Evolutionary conservation across 192 early-diverging fungal genomes (phyloP).

Genomic region (Coemansia sp.): DNA sequence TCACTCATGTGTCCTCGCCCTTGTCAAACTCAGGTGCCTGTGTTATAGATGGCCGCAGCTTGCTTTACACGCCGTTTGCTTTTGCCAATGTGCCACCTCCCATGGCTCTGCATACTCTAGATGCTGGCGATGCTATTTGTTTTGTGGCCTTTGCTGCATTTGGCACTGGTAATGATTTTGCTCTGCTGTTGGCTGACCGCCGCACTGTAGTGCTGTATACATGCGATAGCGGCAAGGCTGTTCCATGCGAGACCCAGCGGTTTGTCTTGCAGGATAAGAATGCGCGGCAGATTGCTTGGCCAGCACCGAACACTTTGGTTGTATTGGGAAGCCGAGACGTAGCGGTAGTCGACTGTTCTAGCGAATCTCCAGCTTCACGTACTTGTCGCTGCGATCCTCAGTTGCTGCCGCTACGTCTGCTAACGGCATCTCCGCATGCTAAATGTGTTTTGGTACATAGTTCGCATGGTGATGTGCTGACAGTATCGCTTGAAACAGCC

Average conservation of each 20-base stretch:
- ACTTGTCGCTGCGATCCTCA: background rate
- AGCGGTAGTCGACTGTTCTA: background rate
- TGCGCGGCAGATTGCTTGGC: slow-evolving; percentile 72
- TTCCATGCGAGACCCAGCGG: slow-evolving; percentile 11
- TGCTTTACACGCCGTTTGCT: slow-evolving; percentile 52
- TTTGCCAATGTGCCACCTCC: slow-evolving; percentile 91
- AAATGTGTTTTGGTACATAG: slow-evolving; percentile 40
- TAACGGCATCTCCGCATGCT: background rate
- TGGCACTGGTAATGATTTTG: slow-evolving; percentile 68
- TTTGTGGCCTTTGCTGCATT: slow-evolving; percentile 65
- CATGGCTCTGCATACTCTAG: slow-evolving; percentile 61
- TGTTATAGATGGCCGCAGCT: slow-evolving; percentile 69
- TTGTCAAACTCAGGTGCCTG: slow-evolving; percentile 57
- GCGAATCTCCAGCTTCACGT: too few relatives aligned
- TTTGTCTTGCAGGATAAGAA: background rate
- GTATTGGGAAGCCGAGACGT: slow-evolving; percentile 42
- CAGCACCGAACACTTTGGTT: slow-evolving; percentile 52
- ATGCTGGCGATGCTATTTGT: slow-evolving; percentile 16
- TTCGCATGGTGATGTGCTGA: slow-evolving; percentile 43
- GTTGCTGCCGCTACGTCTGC: slow-evolving; percentile 12
- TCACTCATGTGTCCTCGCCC: slow-evolving; percentile 21
- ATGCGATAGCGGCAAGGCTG: background rate
- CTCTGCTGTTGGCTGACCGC: slow-evolving; percentile 63
- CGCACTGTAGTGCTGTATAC: slow-evolving; percentile 18
- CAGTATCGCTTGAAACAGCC: slow-evolving; percentile 12